Evolutionary conservation across 83 land plant genomes (phyloP).

Genomic region (Larix sibirica): DNA sequence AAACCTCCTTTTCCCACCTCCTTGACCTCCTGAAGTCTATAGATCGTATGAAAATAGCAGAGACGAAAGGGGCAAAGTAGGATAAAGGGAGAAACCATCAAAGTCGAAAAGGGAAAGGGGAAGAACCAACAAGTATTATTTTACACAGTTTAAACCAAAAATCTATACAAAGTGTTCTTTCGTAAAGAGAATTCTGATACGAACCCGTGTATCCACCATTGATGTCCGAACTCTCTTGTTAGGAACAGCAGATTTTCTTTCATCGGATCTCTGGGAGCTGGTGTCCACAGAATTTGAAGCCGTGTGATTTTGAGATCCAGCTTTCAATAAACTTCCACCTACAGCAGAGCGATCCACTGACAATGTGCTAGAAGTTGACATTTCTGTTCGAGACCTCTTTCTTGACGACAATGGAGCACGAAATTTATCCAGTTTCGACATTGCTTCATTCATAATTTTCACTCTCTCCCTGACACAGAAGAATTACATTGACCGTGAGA

Average conservation of each 20-base stretch:
- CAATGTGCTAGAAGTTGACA: slow-evolving; percentile 12
- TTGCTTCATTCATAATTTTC: slow-evolving; percentile 48
- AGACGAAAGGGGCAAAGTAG: not conserved
- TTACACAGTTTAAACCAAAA: not conserved
- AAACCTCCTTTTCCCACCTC: not conserved
- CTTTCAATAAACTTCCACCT: slow-evolving; percentile 32
- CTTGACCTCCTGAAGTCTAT: not conserved
- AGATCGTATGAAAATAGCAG: not conserved
- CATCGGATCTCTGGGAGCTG: slow-evolving; percentile 50
- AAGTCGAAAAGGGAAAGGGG: not conserved
- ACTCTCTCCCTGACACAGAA: slow-evolving; percentile 64
- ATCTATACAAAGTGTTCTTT: not conserved
- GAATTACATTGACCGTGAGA: not conserved
- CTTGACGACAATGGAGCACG: slow-evolving; percentile 29
- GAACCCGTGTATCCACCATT: slow-evolving; percentile 88
- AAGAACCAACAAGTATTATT: not conserved
- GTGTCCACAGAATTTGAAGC: slow-evolving; percentile 39
- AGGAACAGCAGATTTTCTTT: slow-evolving; percentile 62
- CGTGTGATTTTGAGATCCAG: slow-evolving; percentile 44
- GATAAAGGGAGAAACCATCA: not conserved
- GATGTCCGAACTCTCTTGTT: slow-evolving; percentile 91
- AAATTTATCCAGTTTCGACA: slow-evolving; percentile 58
- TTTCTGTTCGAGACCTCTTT: slow-evolving; percentile 68
- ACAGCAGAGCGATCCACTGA: slow-evolving; percentile 27
- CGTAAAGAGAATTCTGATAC: slow-evolving; percentile 19